Conservation (phyloP, 164 flowering plant genomes). For the Vitis cinerea region DNA sequence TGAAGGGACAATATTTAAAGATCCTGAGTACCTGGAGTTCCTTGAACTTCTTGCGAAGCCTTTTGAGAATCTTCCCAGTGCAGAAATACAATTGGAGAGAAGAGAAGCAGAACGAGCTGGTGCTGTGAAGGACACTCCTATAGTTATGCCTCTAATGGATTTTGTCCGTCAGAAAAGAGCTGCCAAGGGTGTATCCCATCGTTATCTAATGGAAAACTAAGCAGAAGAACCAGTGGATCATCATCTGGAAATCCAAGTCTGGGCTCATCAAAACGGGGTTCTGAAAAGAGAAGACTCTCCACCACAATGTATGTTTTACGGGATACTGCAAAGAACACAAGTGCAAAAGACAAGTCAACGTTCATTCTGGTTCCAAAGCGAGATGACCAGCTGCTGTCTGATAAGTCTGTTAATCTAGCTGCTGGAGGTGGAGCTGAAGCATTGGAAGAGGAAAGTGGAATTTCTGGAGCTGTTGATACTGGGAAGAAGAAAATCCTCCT, state of each 20-base stretch:
- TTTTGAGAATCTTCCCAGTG: slow-evolving; percentile 93
- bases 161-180: slow-evolving; percentile 88
- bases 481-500: too few species aligned
- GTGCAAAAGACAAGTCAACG: slow-evolving; percentile 61
- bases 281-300: slow-evolving; percentile 62
- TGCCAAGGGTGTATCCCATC: slow-evolving; percentile 65
- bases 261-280: slow-evolving; percentile 50
- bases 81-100: slow-evolving; percentile 87
- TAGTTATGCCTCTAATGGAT: slow-evolving; percentile 88
- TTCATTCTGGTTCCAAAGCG: slow-evolving; percentile 49
- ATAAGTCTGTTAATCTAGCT: slow-evolving; percentile 32
- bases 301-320: slow-evolving; percentile 71
- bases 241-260: slow-evolving; percentile 49
- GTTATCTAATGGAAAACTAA: slow-evolving; percentile 55
- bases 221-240: slow-evolving; percentile 48
- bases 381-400: slow-evolving; percentile 51
- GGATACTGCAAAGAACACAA: slow-evolving; percentile 45
- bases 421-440: slow-evolving; percentile 38
- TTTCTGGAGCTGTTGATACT: too few species aligned
- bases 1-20: slow-evolving; percentile 83
- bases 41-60: slow-evolving; percentile 85
- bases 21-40: slow-evolving; percentile 87
- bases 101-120: slow-evolving; percentile 87
- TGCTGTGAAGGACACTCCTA: slow-evolving; percentile 63
- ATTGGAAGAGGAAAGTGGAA: slow-evolving; percentile 48